Evolutionary conservation across 2,329 filamentous ascomycete species (phyloP), one percentile per base, ranked within the genome.

Genomic region (Phyllosticta paracitricarpa): DNA sequence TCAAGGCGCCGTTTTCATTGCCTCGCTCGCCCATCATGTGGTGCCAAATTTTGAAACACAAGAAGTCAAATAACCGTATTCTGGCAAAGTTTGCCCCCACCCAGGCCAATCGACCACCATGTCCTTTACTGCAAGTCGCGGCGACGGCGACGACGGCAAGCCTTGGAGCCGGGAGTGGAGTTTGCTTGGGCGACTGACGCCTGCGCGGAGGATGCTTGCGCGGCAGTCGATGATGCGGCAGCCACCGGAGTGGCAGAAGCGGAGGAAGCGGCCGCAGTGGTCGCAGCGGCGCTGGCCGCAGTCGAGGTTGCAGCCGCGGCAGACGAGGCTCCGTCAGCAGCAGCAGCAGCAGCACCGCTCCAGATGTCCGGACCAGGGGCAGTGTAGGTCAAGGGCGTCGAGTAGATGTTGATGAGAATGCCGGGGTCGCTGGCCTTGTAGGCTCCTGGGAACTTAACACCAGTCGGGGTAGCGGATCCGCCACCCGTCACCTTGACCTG

Each of bases 381-480:
- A 9, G 71, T 70, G 69, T 78, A 78, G 55, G 68, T 73, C 59
- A 70, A 69, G 62, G 67, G 66, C 61, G 64, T 62, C 60, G 63
- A 62, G 69, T 78, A 78, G 64, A 77, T 67, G 69, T 78, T 70
- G 69, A 77, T 77, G 4, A 73, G 66, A 58, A 78, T 69, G 63
- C 76, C 75, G 10, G 75, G 67, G 63, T 76, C 75, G 26, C 64
- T 74, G 62, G 72, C 69, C 28, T 65, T 70, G 69, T 77, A 78
- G 28, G 72, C 70, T 51, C 72, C 72, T 25, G 78, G 75, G 69
- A 82, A 77, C 68, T 77, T 73, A 59, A 81, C 80, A 67, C 71
- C 71, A 19, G 70, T 71, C 7, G 73, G 73, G 28, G 60, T 73
- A 6, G 71, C 71, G 57, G 65, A 69, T 14, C 72, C 72, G 7